Base-by-base conservation (phyloP, 257 asterid species). In the Salvia rosmarinus region DNA sequence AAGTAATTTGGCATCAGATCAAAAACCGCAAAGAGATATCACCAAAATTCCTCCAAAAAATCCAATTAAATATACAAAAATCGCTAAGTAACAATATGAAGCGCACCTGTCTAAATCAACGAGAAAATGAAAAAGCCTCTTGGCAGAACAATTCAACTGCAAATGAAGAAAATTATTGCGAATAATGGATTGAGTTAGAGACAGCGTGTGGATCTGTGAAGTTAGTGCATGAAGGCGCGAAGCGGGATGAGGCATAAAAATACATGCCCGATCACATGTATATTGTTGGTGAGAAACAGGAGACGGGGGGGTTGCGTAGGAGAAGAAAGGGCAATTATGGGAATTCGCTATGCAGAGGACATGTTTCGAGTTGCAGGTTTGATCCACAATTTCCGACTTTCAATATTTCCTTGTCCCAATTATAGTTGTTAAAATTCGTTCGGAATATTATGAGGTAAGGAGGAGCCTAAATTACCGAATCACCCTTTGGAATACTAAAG, bases 271-370 rank as follows among this genome's bases (percentile, higher is more conserved):
- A 82, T 84, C 82, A 72, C 30, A 25, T 25, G 42, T 9, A 9
- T 73, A 72, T 28, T 70, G 79, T 77, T 65, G 72, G 75, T 39
- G 69, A 57, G 17, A 21, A 8, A 56, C 58, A 64, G 64, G 88
- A 76, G 84, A 75, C 77, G 77, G 78, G 82, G 77, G 78, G 82
- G 76, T 43, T 14, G 81, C 71, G 72, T 81, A 73, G 83, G 61
- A 58, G 84, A 79, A 11, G 77, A 72, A 77, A 78, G 90, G 96
- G 80, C 23, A 78, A 0, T 55, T 9, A 9, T 12, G 90, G 75
- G 73, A 84, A 44, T 64, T 71, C 9, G 0, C 0, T 0, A 9
- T 4, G 0, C 5, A 9, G 2, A n/a, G 57, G 81, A 78, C 86
- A 84, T 87, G 83, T 79, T 89, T 76, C 79, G 56, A 43, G 12